These are phyloP conservation scores for Mycena metata DNA, from an alignment of 768 basidiomycete species.

Conservation along the genomic window DNA sequence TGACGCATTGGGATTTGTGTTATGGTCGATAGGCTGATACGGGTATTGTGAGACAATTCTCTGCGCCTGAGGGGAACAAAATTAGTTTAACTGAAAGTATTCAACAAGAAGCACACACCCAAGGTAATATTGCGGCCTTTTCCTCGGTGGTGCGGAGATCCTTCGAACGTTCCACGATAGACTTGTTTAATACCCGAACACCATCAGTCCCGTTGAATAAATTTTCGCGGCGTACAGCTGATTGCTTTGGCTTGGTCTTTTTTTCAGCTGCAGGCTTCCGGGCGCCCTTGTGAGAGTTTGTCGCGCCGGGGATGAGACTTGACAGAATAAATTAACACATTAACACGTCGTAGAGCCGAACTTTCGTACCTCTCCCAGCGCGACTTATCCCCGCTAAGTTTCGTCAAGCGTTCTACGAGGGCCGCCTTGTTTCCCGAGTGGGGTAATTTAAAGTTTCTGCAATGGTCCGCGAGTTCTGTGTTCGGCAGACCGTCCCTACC, in stretches of 20 bases:
- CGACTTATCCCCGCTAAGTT: background rate
- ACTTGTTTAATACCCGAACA: conserved; percentile 1
- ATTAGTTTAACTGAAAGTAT: background rate
- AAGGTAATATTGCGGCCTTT: conserved; percentile 23
- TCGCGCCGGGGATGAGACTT: conserved; percentile 11
- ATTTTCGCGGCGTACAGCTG: conserved; percentile 2
- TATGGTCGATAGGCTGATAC: background rate
- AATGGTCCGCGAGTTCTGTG: conserved; percentile 7
- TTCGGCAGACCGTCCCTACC: background rate
- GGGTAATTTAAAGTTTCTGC: conserved; percentile 13
- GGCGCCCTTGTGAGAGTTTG: conserved; percentile 4
- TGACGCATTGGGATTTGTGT: background rate
- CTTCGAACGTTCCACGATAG: conserved; percentile 7
- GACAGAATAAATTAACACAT: background rate
- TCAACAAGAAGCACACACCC: background rate
- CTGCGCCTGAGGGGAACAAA: background rate
- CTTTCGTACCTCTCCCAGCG: conserved; percentile 9
- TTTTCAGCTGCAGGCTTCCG: background rate
- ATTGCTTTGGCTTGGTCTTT: conserved; percentile 6
- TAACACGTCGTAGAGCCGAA: too few species aligned
- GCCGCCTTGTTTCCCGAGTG: conserved; percentile 14
- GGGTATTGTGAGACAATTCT: background rate
- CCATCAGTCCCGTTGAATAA: conserved; percentile 1
- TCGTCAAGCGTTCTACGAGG: conserved; percentile 3
- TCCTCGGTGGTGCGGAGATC: conserved; percentile 11